Conservation (phyloP, 2,329 filamentous ascomycete species). For the Penicillium sp. region DNA sequence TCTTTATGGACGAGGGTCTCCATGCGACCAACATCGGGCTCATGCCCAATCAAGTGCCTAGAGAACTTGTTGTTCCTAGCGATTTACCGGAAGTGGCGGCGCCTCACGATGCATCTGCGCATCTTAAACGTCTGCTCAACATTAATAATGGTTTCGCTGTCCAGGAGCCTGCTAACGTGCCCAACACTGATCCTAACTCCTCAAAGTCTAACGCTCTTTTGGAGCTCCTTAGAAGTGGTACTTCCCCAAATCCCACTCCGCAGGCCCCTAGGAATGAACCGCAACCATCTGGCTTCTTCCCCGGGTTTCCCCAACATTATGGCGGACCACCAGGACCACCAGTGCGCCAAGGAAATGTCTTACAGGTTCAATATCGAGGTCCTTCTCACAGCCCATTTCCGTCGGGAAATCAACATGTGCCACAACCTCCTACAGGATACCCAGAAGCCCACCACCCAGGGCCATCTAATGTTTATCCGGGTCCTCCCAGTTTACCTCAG, state of each 20-base stretch:
- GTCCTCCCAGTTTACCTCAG: conserved; percentile 28
- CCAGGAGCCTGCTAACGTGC: conserved; percentile 21
- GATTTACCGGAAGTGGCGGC: conserved; percentile 48
- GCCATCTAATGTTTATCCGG: conserved; percentile 25
- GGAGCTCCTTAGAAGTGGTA: conserved; percentile 57
- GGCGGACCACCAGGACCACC: conserved; percentile 6
- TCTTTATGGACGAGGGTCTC: conserved; percentile 65
- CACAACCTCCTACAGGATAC: conserved; percentile 19
- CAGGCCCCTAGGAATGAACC: conserved; percentile 47
- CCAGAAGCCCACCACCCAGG: conserved; percentile 24
- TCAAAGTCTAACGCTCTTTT: conserved; percentile 59
- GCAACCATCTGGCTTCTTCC: conserved; percentile 56
- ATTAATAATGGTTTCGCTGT: conserved; percentile 34
- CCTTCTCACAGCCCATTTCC: conserved; percentile 21
- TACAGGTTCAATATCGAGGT: conserved; percentile 25
- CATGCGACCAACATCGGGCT: conserved; percentile 25
- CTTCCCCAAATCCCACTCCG: conserved; percentile 35
- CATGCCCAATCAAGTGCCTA: conserved; percentile 26
- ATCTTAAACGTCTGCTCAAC: conserved; percentile 57
- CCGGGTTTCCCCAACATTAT: conserved; percentile 40
- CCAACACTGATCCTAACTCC: conserved; percentile 36
- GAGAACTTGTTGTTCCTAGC: conserved; percentile 37
- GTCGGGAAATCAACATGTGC: conserved; percentile 14
- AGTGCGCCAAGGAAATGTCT: conserved; percentile 33
- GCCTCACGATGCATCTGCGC: conserved; percentile 52